Conservation (phyloP, 345 rosid genomes). For the Eucalyptus melliodora region DNA sequence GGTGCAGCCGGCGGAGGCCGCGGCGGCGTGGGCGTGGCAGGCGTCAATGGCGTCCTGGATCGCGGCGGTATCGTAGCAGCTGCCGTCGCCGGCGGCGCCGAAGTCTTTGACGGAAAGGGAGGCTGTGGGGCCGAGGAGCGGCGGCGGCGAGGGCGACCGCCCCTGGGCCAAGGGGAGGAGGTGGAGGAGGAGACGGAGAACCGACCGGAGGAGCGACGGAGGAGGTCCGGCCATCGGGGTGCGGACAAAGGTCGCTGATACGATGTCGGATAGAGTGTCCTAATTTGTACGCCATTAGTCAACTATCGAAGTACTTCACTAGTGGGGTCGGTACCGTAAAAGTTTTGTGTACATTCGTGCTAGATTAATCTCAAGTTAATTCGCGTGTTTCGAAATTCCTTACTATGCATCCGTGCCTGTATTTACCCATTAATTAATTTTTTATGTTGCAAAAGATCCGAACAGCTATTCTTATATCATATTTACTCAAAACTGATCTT, state of each 20-base stretch:
- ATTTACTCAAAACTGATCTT: too few species aligned
- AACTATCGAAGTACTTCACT: neutral
- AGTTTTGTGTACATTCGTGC: accelerated
- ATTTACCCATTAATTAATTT: neutral
- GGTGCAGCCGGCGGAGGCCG: neutral
- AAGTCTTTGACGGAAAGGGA: conserved; percentile 41
- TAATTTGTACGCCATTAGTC: neutral
- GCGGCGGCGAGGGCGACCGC: neutral
- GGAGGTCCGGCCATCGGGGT: neutral
- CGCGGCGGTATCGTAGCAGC: conserved; percentile 52
- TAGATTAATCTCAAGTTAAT: neutral
- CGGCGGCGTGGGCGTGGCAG: conserved; percentile 13
- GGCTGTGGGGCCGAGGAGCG: neutral
- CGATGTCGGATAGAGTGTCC: neutral
- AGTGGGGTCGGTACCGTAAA: neutral
- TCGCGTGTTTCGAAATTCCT: neutral
- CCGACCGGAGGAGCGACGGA: neutral
- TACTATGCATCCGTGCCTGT: neutral
- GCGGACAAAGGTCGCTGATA: neutral
- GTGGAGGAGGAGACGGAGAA: neutral
- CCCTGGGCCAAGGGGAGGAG: neutral
- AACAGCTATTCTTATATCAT: too few species aligned
- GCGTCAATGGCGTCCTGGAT: conserved; percentile 70
- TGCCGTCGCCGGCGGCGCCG: conserved; percentile 81
- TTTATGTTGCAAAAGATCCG: neutral